Evolutionary conservation across 192 early-diverging fungal species (phyloP), one percentile per base, ranked within the genome.

Genomic region (Diversispora epigaea): DNA sequence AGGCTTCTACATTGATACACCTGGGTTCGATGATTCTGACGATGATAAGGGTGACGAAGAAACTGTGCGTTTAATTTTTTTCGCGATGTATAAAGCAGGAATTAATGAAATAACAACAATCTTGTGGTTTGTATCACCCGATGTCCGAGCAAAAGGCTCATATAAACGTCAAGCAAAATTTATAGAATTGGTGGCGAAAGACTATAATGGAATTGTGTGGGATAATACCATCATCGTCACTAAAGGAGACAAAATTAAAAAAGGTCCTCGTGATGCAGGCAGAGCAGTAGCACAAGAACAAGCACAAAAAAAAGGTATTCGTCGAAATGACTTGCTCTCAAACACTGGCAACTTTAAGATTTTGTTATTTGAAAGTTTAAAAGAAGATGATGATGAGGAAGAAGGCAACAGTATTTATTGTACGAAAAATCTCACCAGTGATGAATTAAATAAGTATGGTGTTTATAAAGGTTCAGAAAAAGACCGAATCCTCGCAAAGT

Each of bases 191-290:
- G 8, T 71, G 6, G 69, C 69, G 15, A 10, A 15, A 58, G n/a
- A 71, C 47, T 47, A 71, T 41, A 19, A 11, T n/a, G 69, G 47
- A 12, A 71, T 61, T 58, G 69, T 71, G 7, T 71, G 69, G 69
- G 47, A 71, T 32, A 71, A 71, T 71, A 58, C 56, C 39, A 71
- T 71, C 50, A 58, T 71, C 50, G 47, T 71, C 39, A 71, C 56
- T 40, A 71, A 71, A 71, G 69, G 69, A 7, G 32, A 56, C 21
- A 40, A 55, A 40, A 46, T 46, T 58, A 17, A 54, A 19, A 44
- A 71, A 32, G 63, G 63, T 43, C 63, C 32, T 65, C n/a, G 43
- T 10, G 63, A 39, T 10, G 63, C 63, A 39, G 63, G 25, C 39
- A 65, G 39, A 65, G 63, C 9, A 65, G 22, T 65, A 65, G 32